Evolutionary conservation across 169 alveolate species (phyloP), one percentile per base, ranked within the genome.

Genomic region (Perkinsus marinus): DNA sequence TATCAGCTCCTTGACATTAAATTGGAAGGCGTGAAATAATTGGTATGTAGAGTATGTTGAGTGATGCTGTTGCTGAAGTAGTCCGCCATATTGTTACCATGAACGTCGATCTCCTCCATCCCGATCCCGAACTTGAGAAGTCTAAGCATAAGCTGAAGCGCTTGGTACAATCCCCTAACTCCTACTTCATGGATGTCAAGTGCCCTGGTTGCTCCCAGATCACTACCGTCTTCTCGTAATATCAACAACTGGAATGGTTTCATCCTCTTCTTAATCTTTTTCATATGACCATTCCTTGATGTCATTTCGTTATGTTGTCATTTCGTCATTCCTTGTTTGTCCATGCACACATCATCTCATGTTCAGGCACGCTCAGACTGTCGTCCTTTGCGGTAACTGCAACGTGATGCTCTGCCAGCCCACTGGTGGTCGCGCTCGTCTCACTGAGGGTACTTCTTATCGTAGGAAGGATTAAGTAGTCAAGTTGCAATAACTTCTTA

Each of bases 151-250:
- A 98, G 96, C 96, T 98, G 92, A 98, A 98, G 97, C 97, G 99
- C 94, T 96, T 98, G 92, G 97, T 98, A 47, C 99, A 98, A 94
- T 95, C 97, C 94, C 99, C 99, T 37, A 98, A 98, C 97, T 97
- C 99, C 91, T 98, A 95, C 96, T 98, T 98, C 97, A 97, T 98
- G 99, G 99, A 98, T 94, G 99, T 98, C 90, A 97, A 98, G 92
- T 98, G 99, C 96, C 98, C 99, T 90, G 98, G 98, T 3, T 98
- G 99, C 96, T 95, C 96, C 93, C 97, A 96, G 90, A 97, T 97
- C 94, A 97, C 99, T 57, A 98, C 99, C 39, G 97, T 98, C 92
- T 98, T 97, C 97, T 57, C 79, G 79, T 57, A 57, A 57, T 57
- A 57, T 41, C n/a, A n/a, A n/a, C n/a, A n/a, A n/a, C n/a, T n/a